Percentiles rank a stretch among this genome's conserved stretches.
phyloP scores from a whole-genome alignment of 768 basidiomycete genomes.

The Termitomyces sp. region DNA sequence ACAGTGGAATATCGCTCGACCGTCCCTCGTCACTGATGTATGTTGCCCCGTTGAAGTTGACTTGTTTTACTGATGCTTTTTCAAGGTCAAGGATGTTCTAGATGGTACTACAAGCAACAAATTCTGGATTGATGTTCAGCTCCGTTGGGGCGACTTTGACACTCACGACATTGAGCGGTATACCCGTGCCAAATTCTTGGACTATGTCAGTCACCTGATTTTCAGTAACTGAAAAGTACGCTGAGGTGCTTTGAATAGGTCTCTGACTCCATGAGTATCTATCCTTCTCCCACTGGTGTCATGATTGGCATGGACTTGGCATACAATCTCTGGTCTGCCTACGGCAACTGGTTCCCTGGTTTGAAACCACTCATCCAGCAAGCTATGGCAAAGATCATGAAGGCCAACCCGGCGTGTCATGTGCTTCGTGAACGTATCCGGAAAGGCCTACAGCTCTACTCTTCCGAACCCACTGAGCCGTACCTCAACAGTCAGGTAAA shows the following conservation, averaged over 20 bases:
- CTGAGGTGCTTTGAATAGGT: slow-evolving; percentile 43
- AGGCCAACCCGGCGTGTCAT: slow-evolving; percentile 97
- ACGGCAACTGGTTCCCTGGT: slow-evolving; percentile 99
- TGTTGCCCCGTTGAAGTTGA: slow-evolving; percentile 24
- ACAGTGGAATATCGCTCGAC: slow-evolving; percentile 96
- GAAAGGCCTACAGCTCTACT: slow-evolving; percentile 97
- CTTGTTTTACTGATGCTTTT: slow-evolving; percentile 8
- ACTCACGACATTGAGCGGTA: slow-evolving; percentile 99
- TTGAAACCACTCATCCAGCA: slow-evolving; percentile 97
- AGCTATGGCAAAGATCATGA: slow-evolving; percentile 99
- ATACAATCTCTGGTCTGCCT: slow-evolving; percentile 98
- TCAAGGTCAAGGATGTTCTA: slow-evolving; percentile 85
- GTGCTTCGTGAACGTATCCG: slow-evolving; percentile 98
- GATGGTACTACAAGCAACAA: slow-evolving; percentile 99
- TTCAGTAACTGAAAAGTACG: neutral
- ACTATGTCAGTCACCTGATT: slow-evolving; percentile 63
- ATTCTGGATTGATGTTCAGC: slow-evolving; percentile 96
- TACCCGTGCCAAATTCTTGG: slow-evolving; percentile 97
- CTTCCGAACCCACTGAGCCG: slow-evolving; percentile 98
- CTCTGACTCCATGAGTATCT: slow-evolving; percentile 97
- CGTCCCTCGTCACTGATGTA: slow-evolving; percentile 92
- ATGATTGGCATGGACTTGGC: slow-evolving; percentile 99
- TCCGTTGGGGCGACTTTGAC: slow-evolving; percentile 98
- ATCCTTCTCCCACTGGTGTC: slow-evolving; percentile 97
- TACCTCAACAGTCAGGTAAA: slow-evolving; percentile 91